phyloP scores from a whole-genome alignment of 352 stramenopile genomes.

The Aphanomyces stellatus region DNA sequence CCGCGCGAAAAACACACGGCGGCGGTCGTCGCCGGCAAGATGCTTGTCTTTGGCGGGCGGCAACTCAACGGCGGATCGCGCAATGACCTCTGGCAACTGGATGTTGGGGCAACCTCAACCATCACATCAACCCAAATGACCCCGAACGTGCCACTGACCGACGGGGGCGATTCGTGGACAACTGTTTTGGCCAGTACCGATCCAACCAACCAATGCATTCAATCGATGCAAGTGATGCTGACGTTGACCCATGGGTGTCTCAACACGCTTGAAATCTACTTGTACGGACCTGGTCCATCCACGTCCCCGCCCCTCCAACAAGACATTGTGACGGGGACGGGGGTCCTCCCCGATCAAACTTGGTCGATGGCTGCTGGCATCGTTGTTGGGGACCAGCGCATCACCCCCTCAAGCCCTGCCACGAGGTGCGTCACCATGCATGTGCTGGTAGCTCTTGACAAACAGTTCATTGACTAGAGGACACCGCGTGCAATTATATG shows the following conservation, averaged over 20 bases:
- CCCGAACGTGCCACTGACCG: conserved; percentile 29
- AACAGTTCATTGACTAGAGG: background rate
- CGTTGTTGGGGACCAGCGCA: conserved; percentile 24
- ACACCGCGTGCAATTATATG: conserved; percentile 27
- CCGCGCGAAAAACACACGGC: conserved; percentile 55
- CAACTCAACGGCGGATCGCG: conserved; percentile 19
- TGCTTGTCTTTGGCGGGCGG: conserved; percentile 55
- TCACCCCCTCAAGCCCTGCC: conserved; percentile 28
- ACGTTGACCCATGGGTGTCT: conserved; percentile 47
- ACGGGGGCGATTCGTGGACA: conserved; percentile 43
- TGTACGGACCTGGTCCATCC: conserved; percentile 50
- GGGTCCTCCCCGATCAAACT: conserved; percentile 31
- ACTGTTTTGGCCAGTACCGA: conserved; percentile 30
- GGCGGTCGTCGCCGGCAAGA: conserved; percentile 27
- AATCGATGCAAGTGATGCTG: conserved; percentile 35
- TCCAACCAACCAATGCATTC: conserved; percentile 34
- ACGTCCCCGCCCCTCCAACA: conserved; percentile 46
- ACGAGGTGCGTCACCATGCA: conserved; percentile 31
- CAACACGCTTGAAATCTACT: conserved; percentile 41
- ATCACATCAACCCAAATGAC: conserved; percentile 34
- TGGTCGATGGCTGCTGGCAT: conserved; percentile 36
- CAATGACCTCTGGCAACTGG: conserved; percentile 46
- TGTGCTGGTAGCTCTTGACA: too few relatives aligned
- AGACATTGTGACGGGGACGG: conserved; percentile 27
- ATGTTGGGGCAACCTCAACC: conserved; percentile 33